Evolutionary conservation across 768 basidiomycete species (phyloP).

Genomic region (Boletus vinaceobasis): DNA sequence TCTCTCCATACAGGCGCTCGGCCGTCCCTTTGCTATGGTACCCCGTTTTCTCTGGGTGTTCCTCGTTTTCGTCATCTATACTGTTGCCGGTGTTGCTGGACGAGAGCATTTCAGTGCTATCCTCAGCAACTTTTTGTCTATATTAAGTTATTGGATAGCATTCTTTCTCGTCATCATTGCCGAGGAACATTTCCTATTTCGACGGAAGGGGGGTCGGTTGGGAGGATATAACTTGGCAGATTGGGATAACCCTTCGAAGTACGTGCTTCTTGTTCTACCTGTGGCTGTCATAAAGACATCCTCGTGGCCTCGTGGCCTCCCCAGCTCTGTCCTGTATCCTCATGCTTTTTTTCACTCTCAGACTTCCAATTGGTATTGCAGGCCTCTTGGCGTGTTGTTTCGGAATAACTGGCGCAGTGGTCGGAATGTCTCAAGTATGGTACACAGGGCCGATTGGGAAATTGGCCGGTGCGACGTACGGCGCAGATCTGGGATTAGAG

Average conservation of each 20-base stretch:
- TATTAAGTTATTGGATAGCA: slow-evolving; percentile 46
- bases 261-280: no score
- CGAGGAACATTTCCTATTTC: slow-evolving; percentile 48
- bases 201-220: slow-evolving; percentile 36
- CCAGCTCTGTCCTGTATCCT: no score
- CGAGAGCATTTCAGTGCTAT: slow-evolving; percentile 44
- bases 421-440: slow-evolving; percentile 54
- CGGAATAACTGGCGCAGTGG: slow-evolving; percentile 46
- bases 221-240: slow-evolving; percentile 52
- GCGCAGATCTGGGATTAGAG: slow-evolving; percentile 57
- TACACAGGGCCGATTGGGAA: slow-evolving; percentile 49
- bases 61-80: slow-evolving; percentile 37
- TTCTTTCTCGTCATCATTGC: slow-evolving; percentile 45
- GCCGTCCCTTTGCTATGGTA: slow-evolving; percentile 41
- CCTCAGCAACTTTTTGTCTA: slow-evolving; percentile 41
- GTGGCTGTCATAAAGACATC: background rate
- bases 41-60: slow-evolving; percentile 48
- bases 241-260: slow-evolving; percentile 42
- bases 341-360: slow-evolving; percentile 4
- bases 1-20: slow-evolving; percentile 44
- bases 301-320: background rate
- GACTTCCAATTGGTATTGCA: slow-evolving; percentile 47
- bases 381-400: slow-evolving; percentile 45
- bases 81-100: slow-evolving; percentile 39
- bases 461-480: slow-evolving; percentile 38